Conservation (phyloP, 2,329 filamentous ascomycete species). For the Drechslerella coelobrocha region DNA sequence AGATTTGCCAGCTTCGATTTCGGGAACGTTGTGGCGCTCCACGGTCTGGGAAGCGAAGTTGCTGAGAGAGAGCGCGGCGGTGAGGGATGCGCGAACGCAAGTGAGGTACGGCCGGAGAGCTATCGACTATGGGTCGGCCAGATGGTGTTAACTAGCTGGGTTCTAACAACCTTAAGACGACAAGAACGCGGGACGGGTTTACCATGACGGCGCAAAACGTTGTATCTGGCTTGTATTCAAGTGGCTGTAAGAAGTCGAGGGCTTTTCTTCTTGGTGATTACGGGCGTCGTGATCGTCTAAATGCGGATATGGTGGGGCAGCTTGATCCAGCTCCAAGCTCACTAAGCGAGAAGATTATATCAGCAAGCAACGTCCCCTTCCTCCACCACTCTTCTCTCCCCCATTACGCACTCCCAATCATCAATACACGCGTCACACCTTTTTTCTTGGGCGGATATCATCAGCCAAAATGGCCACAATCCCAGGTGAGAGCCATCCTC, state of each 20-base stretch:
- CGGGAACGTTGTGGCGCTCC: slow-evolving; percentile 96
- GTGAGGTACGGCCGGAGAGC: slow-evolving; percentile 94
- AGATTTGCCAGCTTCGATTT: slow-evolving; percentile 90
- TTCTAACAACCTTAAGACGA: background rate
- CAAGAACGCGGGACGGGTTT: background rate
- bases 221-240: background rate
- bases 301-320: background rate
- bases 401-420: background rate
- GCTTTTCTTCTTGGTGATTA: background rate
- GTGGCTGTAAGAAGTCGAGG: background rate
- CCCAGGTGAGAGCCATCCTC: slow-evolving; percentile 21
- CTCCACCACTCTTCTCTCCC: background rate
- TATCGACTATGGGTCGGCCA: slow-evolving; percentile 73
- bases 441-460: background rate
- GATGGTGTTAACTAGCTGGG: background rate
- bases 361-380: background rate
- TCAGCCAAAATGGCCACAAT: slow-evolving; percentile 31
- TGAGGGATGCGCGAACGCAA: slow-evolving; percentile 92
- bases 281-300: background rate
- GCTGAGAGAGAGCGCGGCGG: slow-evolving; percentile 87
- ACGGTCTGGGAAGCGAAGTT: slow-evolving; percentile 98
- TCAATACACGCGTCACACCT: background rate
- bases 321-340: background rate
- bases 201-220: slow-evolving; percentile 22
- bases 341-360: background rate